These are phyloP conservation scores for Apiotrichum laibachii DNA, from an alignment of 1,284 basidiomycete species.

Conservation along the genomic window DNA sequence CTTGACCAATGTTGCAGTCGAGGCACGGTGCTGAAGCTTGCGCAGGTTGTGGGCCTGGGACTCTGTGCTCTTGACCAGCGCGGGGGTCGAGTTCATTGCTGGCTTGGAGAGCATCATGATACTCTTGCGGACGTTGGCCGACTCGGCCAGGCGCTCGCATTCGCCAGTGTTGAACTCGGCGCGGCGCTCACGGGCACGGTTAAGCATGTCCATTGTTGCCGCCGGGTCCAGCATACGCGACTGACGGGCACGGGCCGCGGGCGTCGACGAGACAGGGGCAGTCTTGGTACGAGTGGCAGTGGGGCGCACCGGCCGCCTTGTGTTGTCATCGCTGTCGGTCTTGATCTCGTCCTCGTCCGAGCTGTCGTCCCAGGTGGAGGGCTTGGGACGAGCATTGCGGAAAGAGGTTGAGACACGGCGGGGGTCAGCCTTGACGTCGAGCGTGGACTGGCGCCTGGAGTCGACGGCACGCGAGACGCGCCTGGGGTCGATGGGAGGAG, in stretches of 20 bases:
- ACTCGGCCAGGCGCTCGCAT: conserved; percentile 25
- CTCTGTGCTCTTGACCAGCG: not conserved
- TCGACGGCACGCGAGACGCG: not conserved
- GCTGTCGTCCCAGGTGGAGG: conserved; percentile 23
- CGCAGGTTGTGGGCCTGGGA: not conserved
- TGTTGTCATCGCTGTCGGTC: conserved; percentile 15
- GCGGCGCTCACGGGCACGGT: conserved; percentile 34
- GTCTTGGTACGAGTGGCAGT: conserved; percentile 8
- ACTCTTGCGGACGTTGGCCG: conserved; percentile 12
- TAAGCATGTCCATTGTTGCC: conserved; percentile 33
- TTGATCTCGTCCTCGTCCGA: conserved; percentile 22
- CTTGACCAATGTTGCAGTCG: conserved; percentile 4
- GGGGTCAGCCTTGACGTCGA: not conserved
- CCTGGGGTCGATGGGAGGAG: not conserved
- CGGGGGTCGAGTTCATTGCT: not conserved
- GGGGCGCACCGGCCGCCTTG: not conserved
- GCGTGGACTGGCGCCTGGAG: not conserved
- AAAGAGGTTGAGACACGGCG: conserved; percentile 10
- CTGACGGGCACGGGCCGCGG: conserved; percentile 27
- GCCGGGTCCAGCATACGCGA: conserved; percentile 21
- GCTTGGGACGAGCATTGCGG: conserved; percentile 12
- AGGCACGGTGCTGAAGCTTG: conserved; percentile 5
- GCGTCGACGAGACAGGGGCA: conserved; percentile 19
- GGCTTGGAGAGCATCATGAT: conserved; percentile 1
- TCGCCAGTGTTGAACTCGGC: conserved; percentile 28